Conservation (phyloP, 257 asterid genomes). For the Fraxinus cuspidata region DNA sequence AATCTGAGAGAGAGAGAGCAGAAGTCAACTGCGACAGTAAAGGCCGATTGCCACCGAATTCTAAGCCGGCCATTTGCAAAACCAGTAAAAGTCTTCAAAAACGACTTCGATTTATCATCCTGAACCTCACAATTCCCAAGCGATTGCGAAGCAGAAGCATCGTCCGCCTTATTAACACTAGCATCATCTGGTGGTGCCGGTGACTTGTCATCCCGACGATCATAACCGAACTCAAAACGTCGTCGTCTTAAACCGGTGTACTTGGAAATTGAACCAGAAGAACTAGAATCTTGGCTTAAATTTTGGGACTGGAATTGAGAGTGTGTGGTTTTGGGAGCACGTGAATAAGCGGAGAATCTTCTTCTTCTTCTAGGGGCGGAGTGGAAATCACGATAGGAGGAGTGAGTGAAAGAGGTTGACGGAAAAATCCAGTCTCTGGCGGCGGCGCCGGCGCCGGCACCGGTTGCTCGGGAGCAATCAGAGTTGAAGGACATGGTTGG, state of each 20-base stretch:
- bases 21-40: constrained; percentile 42
- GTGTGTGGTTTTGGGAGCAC: constrained; percentile 23
- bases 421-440: constrained; percentile 81
- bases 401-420: constrained; percentile 57
- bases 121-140: constrained; percentile 30
- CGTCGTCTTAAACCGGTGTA: constrained; percentile 41
- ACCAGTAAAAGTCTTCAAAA: constrained; percentile 28
- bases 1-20: too few species aligned
- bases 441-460: too few species aligned
- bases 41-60: constrained; percentile 48
- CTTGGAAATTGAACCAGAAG: constrained; percentile 28
- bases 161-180: constrained; percentile 20
- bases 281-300: constrained; percentile 25
- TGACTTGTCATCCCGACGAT: constrained; percentile 39
- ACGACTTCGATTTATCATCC: constrained; percentile 29
- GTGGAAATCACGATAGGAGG: constrained; percentile 37
- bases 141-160: constrained; percentile 24
- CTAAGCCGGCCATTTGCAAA: constrained; percentile 36
- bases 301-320: constrained; percentile 27
- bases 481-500: constrained; percentile 50
- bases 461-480: constrained; percentile 41
- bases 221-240: constrained; percentile 31
- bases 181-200: constrained; percentile 31
- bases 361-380: constrained; percentile 52
- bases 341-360: constrained; percentile 54